Evolutionary conservation across 306 rosid species (phyloP), one percentile per base, ranked within the genome.

Genomic region (Acmispon strigosus): DNA sequence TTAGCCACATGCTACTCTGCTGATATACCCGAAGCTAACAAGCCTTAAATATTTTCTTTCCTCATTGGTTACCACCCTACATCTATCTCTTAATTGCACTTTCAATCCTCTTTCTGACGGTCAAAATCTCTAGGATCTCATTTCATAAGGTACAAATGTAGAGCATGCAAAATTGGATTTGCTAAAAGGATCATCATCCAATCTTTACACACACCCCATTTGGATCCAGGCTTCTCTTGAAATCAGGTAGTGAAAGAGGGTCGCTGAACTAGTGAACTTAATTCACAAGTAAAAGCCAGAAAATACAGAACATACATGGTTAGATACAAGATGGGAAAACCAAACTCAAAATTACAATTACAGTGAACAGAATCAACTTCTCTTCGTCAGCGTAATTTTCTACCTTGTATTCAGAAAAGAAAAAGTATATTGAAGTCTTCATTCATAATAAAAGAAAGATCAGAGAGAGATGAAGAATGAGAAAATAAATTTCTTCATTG

Each of bases 401-500:
- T n/a, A n/a, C n/a, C n/a, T n/a, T n/a, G n/a, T n/a, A n/a, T n/a
- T n/a, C n/a, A n/a, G n/a, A n/a, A n/a, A n/a, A n/a, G n/a, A n/a
- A 58, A 34, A 4, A 48, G 6, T 43, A 70, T 45, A 41, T 70
- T 43, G 10, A 55, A 24, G n/a, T n/a, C 45, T 15, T 8, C 15
- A 29, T 69, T n/a, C n/a, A n/a, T n/a, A n/a, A n/a, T n/a, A n/a
- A 41, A 42, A 13, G 60, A 18, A 57, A 43, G 59, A 47, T 32
- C 34, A 44, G 36, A 20, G 13, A 59, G 24, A 47, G 16, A 16
- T 7, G 63, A 36, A 11, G 36, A 45, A 37, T 29, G 14, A 59
- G 78, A 44, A 70, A 76, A 71, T 54, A 69, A 74, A 45, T 75
- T 74, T 42, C 72, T 78, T 78, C 52, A 83, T 81, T 82, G 50